These are phyloP conservation scores for Cymodocea nodosa DNA, from an alignment of 116 monocot genomes.

Conservation along the genomic window DNA sequence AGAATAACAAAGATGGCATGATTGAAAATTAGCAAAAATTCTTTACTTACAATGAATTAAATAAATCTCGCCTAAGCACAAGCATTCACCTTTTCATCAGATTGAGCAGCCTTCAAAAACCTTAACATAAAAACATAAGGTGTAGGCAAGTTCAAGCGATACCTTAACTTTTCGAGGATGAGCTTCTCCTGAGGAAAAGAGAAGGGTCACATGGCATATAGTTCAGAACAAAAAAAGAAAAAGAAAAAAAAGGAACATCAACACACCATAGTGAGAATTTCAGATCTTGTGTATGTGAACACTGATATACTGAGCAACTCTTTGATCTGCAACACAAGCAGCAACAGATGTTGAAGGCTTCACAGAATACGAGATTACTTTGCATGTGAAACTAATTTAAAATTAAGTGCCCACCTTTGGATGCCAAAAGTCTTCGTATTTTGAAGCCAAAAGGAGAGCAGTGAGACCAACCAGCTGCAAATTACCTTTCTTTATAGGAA, in stretches of 20 bases:
- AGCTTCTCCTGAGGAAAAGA: conserved; percentile 32
- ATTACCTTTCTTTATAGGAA: conserved; percentile 30
- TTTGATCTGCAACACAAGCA: conserved; percentile 20
- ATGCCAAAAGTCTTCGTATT: conserved; percentile 65
- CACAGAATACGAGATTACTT: background rate
- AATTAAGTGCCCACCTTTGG: conserved; percentile 27
- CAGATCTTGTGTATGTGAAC: conserved; percentile 20
- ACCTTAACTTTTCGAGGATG: conserved; percentile 15
- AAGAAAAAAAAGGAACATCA: conserved; percentile 3
- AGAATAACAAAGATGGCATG: background rate
- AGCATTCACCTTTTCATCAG: conserved; percentile 34
- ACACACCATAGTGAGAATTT: conserved; percentile 56
- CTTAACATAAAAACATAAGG: conserved; percentile 63
- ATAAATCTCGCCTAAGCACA: background rate
- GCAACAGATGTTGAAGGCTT: background rate
- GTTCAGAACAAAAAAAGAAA: background rate
- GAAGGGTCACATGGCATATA: background rate
- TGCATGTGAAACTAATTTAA: background rate
- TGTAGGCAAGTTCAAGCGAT: conserved; percentile 46
- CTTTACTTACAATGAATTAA: background rate
- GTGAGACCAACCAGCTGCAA: conserved; percentile 60
- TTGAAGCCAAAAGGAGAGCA: conserved; percentile 50
- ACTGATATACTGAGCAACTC: conserved; percentile 48
- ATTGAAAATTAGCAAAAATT: background rate
- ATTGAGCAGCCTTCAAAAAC: conserved; percentile 56